Evolutionary conservation across 305 asterid species (phyloP), one percentile per base, ranked within the genome.

Genomic region (Striga hermonthica): DNA sequence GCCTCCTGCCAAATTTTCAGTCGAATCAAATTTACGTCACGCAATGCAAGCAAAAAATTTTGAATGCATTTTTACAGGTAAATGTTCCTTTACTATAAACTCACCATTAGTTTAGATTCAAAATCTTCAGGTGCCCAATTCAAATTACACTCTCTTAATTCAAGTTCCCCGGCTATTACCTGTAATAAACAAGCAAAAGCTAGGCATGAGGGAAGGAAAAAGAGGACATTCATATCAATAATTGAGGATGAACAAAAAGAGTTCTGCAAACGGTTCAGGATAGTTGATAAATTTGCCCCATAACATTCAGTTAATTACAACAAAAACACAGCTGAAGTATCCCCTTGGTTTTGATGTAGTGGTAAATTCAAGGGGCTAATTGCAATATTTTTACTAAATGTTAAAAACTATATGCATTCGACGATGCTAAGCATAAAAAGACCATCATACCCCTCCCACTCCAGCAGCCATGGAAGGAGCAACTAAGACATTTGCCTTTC

Each of bases 111-210:
- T 77, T 90, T 94, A 57, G 96, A 74, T 83, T 94, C 99, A 69
- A 94, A 88, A 72, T 94, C 99, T 74, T 90, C 96, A 13, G 95
- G 95, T 52, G 97, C 81, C 95, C 99, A 90, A 78, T 82, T 86
- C 80, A 90, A 74, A 73, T 83, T 94, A 44, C 94, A 94, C 77
- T 94, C 99, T 74, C 84, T 88, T 59, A 90, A 83, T 78, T 94
- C 99, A 50, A 94, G 95, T 81, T 94, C 99, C 58, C 99, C 97
- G 9, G 99, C 97, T 50, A 91, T 95, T 60, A 93, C 97, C 99
- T 93, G 84, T 63, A 66, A 68, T 15, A 52, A 55, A 69, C 62
- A 39, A 56, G 53, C 44, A 62, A 28, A 35, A 66, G 48, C 22
- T 48, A 12, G 22, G 49, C 55, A 56, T 58, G 57, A 2, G 31